Evolutionary conservation across 202 grass and related monocot genomes (phyloP).

Genomic region (Cymbopogon flexuosus): DNA sequence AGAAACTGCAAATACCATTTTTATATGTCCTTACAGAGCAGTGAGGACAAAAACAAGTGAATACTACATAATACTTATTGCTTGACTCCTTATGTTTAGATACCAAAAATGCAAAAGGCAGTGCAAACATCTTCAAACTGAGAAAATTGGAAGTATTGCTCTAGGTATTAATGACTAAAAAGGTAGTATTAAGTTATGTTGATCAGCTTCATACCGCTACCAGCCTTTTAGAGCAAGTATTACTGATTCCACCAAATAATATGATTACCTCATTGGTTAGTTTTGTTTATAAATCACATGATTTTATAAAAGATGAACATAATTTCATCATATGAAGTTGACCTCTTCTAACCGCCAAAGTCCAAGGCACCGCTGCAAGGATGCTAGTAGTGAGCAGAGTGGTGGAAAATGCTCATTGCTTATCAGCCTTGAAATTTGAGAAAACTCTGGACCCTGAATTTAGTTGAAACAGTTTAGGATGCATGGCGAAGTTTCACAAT

Average conservation of each 20-base stretch:
- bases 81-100: background rate
- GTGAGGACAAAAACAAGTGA: background rate
- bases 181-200: background rate
- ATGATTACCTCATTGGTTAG: background rate
- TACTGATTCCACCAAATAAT: conserved; percentile 18
- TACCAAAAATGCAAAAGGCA: background rate
- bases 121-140: background rate
- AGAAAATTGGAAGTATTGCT: conserved; percentile 7
- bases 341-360: conserved; percentile 91
- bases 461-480: conserved; percentile 30
- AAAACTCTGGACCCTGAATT: conserved; percentile 74
- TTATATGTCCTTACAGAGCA: background rate
- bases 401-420: conserved; percentile 45
- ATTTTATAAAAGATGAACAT: background rate
- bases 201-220: background rate
- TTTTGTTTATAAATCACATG: background rate
- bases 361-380: conserved; percentile 55
- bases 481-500: background rate
- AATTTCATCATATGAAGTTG: background rate
- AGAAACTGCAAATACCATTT: conserved; percentile 11
- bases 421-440: conserved; percentile 56
- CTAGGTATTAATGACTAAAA: background rate
- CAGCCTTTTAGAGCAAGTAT: conserved; percentile 2
- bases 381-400: conserved; percentile 67
- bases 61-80: background rate